Conservation (phyloP, 331 rosid genomes). For the Saraca asoca region DNA sequence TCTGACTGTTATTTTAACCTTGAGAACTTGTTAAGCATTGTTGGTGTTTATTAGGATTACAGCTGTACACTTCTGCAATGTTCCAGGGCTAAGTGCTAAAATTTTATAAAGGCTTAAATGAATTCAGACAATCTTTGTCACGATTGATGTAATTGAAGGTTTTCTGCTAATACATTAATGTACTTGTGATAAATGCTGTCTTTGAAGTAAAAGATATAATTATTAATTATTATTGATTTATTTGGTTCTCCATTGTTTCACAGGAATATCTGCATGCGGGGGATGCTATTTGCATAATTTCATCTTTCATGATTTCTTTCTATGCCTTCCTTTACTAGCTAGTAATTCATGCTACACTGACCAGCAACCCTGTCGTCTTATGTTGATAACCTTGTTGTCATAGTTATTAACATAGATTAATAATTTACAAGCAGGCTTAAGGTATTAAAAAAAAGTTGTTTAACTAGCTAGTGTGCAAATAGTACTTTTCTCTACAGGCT, state of each 20-base stretch:
- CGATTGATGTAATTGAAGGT: constrained; percentile 9
- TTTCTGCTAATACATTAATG: background rate
- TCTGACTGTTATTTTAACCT: constrained; percentile 8
- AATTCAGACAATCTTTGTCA: constrained; percentile 13
- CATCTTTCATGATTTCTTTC: too few relatives aligned
- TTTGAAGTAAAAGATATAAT: background rate
- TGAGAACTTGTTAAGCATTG: constrained; percentile 11
- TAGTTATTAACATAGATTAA: too few relatives aligned
- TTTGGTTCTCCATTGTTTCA: background rate
- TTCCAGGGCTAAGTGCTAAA: background rate
- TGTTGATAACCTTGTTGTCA: too few relatives aligned
- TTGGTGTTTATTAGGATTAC: background rate
- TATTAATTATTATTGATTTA: background rate
- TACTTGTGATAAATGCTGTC: background rate
- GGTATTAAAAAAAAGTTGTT: too few relatives aligned
- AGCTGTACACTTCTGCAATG: background rate
- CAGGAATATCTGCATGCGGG: background rate
- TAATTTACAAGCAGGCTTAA: too few relatives aligned
- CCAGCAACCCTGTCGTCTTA: too few relatives aligned
- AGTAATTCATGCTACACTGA: too few relatives aligned
- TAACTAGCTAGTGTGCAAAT: too few relatives aligned
- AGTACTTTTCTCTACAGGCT: too few relatives aligned
- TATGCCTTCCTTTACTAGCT: too few relatives aligned
- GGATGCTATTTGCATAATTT: too few relatives aligned
- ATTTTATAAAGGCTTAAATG: constrained; percentile 9